Percentiles rank a stretch among this genome's conserved stretches.
phyloP scores from a whole-genome alignment of 768 basidiomycete genomes.

The Trametes coccinea region DNA sequence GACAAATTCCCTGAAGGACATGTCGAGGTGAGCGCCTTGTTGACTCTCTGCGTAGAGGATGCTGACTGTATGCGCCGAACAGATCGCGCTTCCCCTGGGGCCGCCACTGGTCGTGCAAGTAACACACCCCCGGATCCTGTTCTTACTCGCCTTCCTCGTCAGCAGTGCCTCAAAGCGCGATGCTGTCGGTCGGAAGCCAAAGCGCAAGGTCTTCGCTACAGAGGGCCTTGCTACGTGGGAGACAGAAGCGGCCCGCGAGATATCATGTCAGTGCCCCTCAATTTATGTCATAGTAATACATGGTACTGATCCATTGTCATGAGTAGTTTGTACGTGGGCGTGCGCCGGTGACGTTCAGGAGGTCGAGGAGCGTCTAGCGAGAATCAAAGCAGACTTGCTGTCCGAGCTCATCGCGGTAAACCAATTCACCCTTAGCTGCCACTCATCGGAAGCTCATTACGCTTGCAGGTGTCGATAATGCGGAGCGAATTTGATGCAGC shows the following conservation, averaged over 20 bases:
- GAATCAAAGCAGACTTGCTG: slow-evolving; percentile 68
- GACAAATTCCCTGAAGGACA: slow-evolving; percentile 43
- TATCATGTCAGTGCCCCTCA: slow-evolving; percentile 36
- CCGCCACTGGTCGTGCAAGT: slow-evolving; percentile 54
- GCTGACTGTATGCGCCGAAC: background rate
- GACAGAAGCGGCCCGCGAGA: slow-evolving; percentile 45
- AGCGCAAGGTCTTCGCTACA: slow-evolving; percentile 65
- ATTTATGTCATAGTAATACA: background rate
- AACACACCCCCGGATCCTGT: slow-evolving; percentile 69
- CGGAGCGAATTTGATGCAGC: slow-evolving; percentile 69
- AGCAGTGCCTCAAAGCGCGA: slow-evolving; percentile 70
- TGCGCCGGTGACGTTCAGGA: slow-evolving; percentile 50
- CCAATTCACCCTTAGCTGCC: slow-evolving; percentile 20
- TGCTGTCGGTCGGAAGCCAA: slow-evolving; percentile 71
- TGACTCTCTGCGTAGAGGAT: background rate
- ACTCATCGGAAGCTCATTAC: background rate
- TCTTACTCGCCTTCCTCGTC: slow-evolving; percentile 65
- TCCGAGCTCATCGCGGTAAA: slow-evolving; percentile 67
- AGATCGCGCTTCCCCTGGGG: slow-evolving; percentile 36
- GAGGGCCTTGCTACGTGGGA: slow-evolving; percentile 59
- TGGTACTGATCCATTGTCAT: background rate
- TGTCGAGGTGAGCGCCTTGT: slow-evolving; percentile 34
- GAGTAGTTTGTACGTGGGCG: slow-evolving; percentile 56
- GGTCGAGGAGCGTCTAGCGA: slow-evolving; percentile 50
- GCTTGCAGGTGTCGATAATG: slow-evolving; percentile 57